These are phyloP conservation scores for Beauveria australis DNA, from an alignment of 2,329 filamentous ascomycete species.

Conservation along the genomic window DNA sequence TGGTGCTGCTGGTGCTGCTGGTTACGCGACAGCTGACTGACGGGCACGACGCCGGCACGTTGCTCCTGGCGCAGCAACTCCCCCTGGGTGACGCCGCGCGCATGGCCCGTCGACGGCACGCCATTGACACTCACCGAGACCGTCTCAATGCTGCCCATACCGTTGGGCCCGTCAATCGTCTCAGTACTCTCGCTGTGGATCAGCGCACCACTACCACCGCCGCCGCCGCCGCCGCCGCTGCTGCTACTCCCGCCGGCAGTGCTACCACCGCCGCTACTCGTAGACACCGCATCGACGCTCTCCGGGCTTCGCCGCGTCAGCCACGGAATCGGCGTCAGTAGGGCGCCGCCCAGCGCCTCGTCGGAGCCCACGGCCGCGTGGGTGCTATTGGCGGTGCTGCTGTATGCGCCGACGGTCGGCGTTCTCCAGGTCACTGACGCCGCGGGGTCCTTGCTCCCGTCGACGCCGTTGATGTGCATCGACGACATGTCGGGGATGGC, in stretches of 20 bases:
- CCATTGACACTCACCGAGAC: slow-evolving; percentile 70
- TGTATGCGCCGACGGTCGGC: slow-evolving; percentile 23
- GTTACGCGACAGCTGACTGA: slow-evolving; percentile 47
- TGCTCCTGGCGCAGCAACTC: slow-evolving; percentile 83
- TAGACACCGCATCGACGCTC: slow-evolving; percentile 17
- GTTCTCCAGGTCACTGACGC: slow-evolving; percentile 39
- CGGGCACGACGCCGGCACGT: slow-evolving; percentile 68
- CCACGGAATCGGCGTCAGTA: slow-evolving; percentile 94
- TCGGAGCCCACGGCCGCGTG: slow-evolving; percentile 60
- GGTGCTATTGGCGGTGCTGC: neutral
- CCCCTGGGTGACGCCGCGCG: slow-evolving; percentile 65
- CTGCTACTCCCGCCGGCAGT: neutral
- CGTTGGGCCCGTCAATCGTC: slow-evolving; percentile 74
- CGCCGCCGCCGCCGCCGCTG: slow-evolving; percentile 16
- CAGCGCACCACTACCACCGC: slow-evolving; percentile 27
- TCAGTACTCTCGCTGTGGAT: slow-evolving; percentile 66
- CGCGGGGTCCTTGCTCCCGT: slow-evolving; percentile 33
- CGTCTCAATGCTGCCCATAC: slow-evolving; percentile 70
- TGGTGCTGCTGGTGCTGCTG: slow-evolving; percentile 17
- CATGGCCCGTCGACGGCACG: slow-evolving; percentile 43
- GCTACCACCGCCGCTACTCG: slow-evolving; percentile 6
- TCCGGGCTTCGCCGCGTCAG: slow-evolving; percentile 39
- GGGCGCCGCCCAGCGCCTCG: slow-evolving; percentile 79
- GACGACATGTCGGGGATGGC: slow-evolving; percentile 51
- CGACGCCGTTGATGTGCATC: slow-evolving; percentile 53